These are phyloP conservation scores for Gypsophila paniculata DNA, from an alignment of 179 eudicot genomes.

Conservation along the genomic window DNA sequence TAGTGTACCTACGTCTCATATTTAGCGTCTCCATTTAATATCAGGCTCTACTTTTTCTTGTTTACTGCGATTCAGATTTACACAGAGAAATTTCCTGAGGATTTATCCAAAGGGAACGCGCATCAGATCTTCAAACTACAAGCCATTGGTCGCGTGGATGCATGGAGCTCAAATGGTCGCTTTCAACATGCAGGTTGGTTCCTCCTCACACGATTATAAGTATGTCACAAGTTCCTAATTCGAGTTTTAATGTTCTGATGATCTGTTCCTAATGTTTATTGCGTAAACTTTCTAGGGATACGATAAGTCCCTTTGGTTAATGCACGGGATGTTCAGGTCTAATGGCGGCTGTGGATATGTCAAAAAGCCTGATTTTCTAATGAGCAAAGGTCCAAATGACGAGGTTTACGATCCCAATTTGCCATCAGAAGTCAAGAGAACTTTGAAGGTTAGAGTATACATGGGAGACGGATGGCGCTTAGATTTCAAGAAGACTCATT, in stretches of 20 bases:
- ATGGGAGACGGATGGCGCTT: constrained; percentile 84
- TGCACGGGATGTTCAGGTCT: constrained; percentile 86
- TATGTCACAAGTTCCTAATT: too few relatives aligned
- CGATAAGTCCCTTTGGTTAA: constrained; percentile 69
- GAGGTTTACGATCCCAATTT: constrained; percentile 66
- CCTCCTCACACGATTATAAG: too few relatives aligned
- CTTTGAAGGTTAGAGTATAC: constrained; percentile 66
- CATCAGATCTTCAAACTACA: constrained; percentile 43
- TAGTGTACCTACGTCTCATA: too few relatives aligned
- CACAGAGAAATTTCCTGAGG: constrained; percentile 49
- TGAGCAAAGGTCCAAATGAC: constrained; percentile 37
- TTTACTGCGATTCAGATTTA: constrained; percentile 37
- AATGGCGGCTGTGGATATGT: constrained; percentile 95
- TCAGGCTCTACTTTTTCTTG: neutral
- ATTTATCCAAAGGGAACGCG: constrained; percentile 57
- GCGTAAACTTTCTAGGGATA: constrained; percentile 48
- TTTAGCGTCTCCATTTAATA: neutral
- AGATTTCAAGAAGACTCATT: constrained; percentile 69
- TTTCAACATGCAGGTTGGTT: constrained; percentile 55
- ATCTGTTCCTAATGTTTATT: too few relatives aligned
- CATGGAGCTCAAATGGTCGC: constrained; percentile 72
- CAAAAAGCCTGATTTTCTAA: constrained; percentile 70
- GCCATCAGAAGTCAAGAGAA: constrained; percentile 47
- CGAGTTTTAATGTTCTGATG: too few relatives aligned
- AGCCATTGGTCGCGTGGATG: constrained; percentile 45